phyloP scores from a whole-genome alignment of 805 yeast species.

The Ogataea minuta region DNA sequence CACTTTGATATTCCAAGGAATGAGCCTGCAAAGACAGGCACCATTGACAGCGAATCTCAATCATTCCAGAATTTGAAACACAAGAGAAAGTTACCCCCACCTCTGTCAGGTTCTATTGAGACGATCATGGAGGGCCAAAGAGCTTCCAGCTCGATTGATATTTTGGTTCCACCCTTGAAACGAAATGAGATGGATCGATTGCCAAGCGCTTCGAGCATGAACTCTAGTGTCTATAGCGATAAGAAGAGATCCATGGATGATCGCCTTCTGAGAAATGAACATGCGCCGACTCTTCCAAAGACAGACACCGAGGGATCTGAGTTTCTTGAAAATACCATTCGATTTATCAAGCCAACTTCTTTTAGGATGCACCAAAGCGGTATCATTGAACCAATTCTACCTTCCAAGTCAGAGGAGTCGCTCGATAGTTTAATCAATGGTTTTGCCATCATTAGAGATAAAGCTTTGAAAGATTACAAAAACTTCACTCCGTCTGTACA shows the following conservation, averaged over 20 bases:
- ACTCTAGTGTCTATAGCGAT: slow-evolving; percentile 21
- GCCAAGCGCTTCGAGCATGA: slow-evolving; percentile 14
- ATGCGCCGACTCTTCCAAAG: slow-evolving; percentile 6
- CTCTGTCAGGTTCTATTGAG: slow-evolving; percentile 15
- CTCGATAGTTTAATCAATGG: slow-evolving; percentile 24
- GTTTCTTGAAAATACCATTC: slow-evolving; percentile 3
- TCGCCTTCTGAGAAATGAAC: neutral
- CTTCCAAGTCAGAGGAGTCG: slow-evolving; percentile 31
- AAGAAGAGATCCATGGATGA: slow-evolving; percentile 1
- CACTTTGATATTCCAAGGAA: slow-evolving; percentile 19
- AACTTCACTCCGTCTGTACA: slow-evolving; percentile 52
- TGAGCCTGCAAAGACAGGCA: neutral
- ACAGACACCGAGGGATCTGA: slow-evolving; percentile 3
- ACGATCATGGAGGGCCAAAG: slow-evolving; percentile 1
- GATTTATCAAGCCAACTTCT: slow-evolving; percentile 17
- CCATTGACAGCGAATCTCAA: neutral
- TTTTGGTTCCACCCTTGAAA: slow-evolving; percentile 1
- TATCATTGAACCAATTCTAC: slow-evolving; percentile 30
- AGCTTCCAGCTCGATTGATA: neutral
- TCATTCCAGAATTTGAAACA: slow-evolving; percentile 9
- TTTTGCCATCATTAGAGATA: slow-evolving; percentile 32
- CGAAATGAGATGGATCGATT: slow-evolving; percentile 6
- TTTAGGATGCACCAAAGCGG: slow-evolving; percentile 25
- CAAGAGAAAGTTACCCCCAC: slow-evolving; percentile 30
- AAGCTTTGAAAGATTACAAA: slow-evolving; percentile 36